phyloP scores from a whole-genome alignment of 2,329 filamentous ascomycete genomes.

The Tolypocladium cylindrosporum region DNA sequence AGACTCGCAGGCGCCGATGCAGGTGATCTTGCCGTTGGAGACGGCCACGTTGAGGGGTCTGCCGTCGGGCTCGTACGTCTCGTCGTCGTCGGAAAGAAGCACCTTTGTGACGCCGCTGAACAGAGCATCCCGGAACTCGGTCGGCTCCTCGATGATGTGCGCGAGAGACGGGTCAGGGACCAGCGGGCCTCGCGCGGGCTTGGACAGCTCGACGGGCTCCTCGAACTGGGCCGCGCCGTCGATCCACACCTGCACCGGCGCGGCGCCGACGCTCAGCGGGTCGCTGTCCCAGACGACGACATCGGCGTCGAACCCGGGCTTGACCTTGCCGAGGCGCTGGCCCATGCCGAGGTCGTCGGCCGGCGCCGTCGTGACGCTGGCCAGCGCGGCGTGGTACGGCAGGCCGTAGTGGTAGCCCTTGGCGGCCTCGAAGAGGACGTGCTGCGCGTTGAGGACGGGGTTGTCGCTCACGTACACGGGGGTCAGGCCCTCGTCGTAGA shows the following conservation, averaged over 20 bases:
- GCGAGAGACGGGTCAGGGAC: slow-evolving; percentile 28
- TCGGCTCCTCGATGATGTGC: slow-evolving; percentile 30
- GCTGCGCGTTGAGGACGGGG: slow-evolving; percentile 59
- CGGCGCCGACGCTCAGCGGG: slow-evolving; percentile 48
- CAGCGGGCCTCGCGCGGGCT: slow-evolving; percentile 31
- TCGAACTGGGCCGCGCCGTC: slow-evolving; percentile 47
- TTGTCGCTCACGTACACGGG: slow-evolving; percentile 63
- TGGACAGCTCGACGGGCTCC: slow-evolving; percentile 41
- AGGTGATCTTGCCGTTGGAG: slow-evolving; percentile 41
- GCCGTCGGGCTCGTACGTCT: slow-evolving; percentile 20
- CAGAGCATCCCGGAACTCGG: slow-evolving; percentile 29
- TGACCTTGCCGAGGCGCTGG: slow-evolving; percentile 49
- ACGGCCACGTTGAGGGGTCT: slow-evolving; percentile 39
- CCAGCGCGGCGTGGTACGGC: slow-evolving; percentile 49
- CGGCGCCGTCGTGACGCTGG: slow-evolving; percentile 47
- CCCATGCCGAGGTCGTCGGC: slow-evolving; percentile 48
- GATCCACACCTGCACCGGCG: slow-evolving; percentile 54
- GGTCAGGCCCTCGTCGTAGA: slow-evolving; percentile 55
- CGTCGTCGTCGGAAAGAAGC: slow-evolving; percentile 35
- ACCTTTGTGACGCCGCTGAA: slow-evolving; percentile 47
- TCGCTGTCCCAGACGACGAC: slow-evolving; percentile 54
- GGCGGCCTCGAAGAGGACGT: slow-evolving; percentile 56
- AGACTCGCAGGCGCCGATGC: slow-evolving; percentile 40
- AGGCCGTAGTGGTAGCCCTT: slow-evolving; percentile 51
- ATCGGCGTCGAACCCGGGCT: slow-evolving; percentile 52